A percentile compares a stretch with the other conserved stretches of the same genome.
phyloP scores from a whole-genome alignment of 1,284 basidiomycete species.

The Vanrija pseudolonga region DNA sequence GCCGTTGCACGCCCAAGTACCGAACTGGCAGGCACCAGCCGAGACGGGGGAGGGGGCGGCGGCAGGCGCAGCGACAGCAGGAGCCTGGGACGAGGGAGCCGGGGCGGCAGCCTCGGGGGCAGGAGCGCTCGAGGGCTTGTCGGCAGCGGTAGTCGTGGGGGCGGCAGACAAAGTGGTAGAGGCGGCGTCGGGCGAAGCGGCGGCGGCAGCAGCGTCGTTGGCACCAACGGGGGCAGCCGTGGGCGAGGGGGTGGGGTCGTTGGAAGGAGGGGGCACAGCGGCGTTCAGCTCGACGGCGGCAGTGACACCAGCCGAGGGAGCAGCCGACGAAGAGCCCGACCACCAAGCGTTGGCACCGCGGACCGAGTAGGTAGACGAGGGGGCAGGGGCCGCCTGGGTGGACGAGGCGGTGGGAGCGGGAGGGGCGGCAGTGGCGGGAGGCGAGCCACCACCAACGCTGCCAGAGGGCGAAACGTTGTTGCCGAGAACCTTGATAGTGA shows the following conservation, averaged over 20 bases:
- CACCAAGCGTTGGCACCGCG: background rate
- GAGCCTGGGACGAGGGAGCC: background rate
- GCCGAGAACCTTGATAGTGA: constrained; percentile 28
- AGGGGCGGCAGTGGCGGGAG: background rate
- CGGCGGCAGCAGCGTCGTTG: background rate
- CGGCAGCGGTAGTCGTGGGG: background rate
- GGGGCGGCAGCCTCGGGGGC: background rate
- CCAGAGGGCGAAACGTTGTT: constrained; percentile 8
- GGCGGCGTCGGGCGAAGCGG: background rate
- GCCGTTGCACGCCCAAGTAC: constrained; percentile 31
- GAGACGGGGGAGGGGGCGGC: background rate
- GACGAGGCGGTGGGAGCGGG: background rate
- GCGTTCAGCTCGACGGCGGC: background rate
- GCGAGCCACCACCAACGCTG: background rate
- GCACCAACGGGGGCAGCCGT: background rate
- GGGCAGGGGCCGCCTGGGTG: background rate
- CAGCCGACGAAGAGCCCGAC: background rate
- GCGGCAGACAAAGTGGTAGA: background rate
- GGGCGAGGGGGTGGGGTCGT: background rate
- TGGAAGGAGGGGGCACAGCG: background rate
- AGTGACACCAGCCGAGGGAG: too few relatives aligned
- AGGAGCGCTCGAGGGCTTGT: background rate
- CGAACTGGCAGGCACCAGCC: constrained; percentile 21
- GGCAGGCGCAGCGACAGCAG: background rate
- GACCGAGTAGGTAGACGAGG: constrained; percentile 1